phyloP scores from a whole-genome alignment of 2,329 filamentous ascomycete genomes.

The Phaeosphaeria sp. region DNA sequence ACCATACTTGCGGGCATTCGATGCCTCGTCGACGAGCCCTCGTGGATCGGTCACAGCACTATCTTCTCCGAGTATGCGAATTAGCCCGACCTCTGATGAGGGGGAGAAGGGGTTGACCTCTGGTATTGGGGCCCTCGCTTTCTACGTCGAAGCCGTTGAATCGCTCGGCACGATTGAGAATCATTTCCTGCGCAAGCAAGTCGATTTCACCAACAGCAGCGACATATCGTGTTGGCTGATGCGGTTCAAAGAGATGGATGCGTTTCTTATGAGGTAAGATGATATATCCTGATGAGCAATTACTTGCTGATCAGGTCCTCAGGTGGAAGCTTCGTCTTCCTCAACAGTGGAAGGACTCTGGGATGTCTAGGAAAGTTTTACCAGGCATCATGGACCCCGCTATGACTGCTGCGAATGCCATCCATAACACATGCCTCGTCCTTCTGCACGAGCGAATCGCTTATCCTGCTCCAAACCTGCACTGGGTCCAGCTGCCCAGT shows the following conservation, averaged over 20 bases:
- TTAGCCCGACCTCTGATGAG: background rate
- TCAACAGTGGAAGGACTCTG: constrained; percentile 9
- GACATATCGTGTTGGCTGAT: constrained; percentile 2
- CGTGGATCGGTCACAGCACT: background rate
- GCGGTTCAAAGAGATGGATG: constrained; percentile 2
- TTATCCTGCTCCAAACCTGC: constrained; percentile 1
- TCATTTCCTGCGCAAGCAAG: background rate
- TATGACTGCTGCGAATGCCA: constrained; percentile 9
- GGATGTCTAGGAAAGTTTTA: constrained; percentile 2
- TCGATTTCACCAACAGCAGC: background rate
- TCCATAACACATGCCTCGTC: constrained; percentile 5
- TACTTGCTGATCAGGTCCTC: background rate
- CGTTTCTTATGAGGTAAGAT: constrained; percentile 1
- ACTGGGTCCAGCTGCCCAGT: constrained; percentile 5
- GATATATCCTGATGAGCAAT: background rate
- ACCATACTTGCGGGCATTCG: background rate
- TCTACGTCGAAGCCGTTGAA: constrained; percentile 7
- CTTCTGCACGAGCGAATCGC: constrained; percentile 3
- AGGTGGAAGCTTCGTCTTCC: constrained; percentile 5
- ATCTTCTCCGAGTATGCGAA: background rate
- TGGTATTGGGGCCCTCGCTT: constrained; percentile 4
- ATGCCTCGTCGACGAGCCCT: background rate
- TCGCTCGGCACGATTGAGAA: constrained; percentile 1
- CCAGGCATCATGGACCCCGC: constrained; percentile 7
- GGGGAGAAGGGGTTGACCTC: background rate